These are phyloP conservation scores for Trichophyton benhamiae DNA, from an alignment of 2,329 filamentous ascomycete genomes.

Conservation along the genomic window DNA sequence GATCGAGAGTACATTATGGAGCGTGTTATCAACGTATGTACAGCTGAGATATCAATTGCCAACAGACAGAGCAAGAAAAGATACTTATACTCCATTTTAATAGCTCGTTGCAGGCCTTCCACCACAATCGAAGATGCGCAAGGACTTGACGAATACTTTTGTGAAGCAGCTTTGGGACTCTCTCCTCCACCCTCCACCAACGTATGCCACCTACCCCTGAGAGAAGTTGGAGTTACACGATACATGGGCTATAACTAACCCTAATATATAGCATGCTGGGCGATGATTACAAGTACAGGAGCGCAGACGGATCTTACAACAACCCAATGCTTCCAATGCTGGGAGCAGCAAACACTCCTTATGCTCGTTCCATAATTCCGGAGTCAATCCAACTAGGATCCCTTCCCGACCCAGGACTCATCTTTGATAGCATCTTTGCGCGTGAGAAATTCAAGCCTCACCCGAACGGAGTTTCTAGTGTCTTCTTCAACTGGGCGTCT, in stretches of 20 bases:
- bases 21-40: slow-evolving; percentile 46
- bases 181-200: slow-evolving; percentile 58
- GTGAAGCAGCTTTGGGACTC: slow-evolving; percentile 58
- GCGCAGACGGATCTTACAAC: slow-evolving; percentile 21
- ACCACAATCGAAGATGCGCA: slow-evolving; percentile 47
- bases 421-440: slow-evolving; percentile 36
- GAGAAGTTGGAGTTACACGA: slow-evolving; percentile 11
- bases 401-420: slow-evolving; percentile 18
- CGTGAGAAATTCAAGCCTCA: slow-evolving; percentile 30
- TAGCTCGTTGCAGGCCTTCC: slow-evolving; percentile 55
- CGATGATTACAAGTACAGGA: slow-evolving; percentile 23
- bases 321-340: slow-evolving; percentile 18
- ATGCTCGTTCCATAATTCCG: slow-evolving; percentile 17
- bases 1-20: slow-evolving; percentile 73
- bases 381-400: slow-evolving; percentile 14
- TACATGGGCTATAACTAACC: slow-evolving; percentile 12
- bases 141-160: slow-evolving; percentile 54
- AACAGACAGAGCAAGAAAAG: neutral
- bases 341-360: slow-evolving; percentile 19
- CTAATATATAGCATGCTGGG: slow-evolving; percentile 22
- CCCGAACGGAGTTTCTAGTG: slow-evolving; percentile 34
- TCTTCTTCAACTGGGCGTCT: slow-evolving; percentile 40
- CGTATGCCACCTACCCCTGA: slow-evolving; percentile 36
- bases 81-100: neutral
- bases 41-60: neutral